Percentiles rank a stretch among this genome's conserved stretches.
Evolutionary conservation across 2,329 filamentous ascomycete species (phyloP).

Genomic region (Pestalotiopsis fici): DNA sequence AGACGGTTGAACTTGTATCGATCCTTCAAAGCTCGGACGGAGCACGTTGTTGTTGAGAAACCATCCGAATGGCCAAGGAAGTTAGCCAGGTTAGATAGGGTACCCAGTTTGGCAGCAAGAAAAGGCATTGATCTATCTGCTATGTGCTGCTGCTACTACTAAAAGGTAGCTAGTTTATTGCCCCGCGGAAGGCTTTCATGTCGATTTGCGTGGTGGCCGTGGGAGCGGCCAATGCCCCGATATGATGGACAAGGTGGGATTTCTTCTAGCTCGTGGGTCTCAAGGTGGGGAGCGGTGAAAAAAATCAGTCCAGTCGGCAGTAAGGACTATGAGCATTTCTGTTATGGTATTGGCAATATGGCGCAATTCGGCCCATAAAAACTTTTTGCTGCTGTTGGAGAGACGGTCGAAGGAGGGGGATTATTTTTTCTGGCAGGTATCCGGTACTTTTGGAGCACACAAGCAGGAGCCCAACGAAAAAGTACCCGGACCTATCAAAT

Average conservation of each 20-base stretch:
- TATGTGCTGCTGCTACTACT: background rate
- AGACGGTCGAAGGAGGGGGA: background rate
- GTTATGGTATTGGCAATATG: background rate
- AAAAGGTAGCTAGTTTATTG: background rate
- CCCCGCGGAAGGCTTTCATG: background rate
- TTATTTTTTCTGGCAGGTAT: background rate
- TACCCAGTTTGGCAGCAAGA: no score
- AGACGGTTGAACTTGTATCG: no score
- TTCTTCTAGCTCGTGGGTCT: background rate
- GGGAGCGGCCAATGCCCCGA: background rate
- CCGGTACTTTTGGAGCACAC: background rate
- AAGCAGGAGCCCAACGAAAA: background rate
- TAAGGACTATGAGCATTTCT: background rate
- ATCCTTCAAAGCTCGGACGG: background rate
- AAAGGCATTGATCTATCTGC: no score
- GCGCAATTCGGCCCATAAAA: constrained; percentile 7
- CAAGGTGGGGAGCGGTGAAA: constrained; percentile 3
- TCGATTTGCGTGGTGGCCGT: no score
- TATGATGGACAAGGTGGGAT: background rate
- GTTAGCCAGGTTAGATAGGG: background rate
- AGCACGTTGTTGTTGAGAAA: background rate
- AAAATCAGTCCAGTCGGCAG: background rate
- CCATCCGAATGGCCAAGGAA: background rate
- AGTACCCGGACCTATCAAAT: background rate
- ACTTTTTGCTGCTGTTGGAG: constrained; percentile 5